phyloP scores from a whole-genome alignment of 768 basidiomycete genomes.

The Lentinula boryana region DNA sequence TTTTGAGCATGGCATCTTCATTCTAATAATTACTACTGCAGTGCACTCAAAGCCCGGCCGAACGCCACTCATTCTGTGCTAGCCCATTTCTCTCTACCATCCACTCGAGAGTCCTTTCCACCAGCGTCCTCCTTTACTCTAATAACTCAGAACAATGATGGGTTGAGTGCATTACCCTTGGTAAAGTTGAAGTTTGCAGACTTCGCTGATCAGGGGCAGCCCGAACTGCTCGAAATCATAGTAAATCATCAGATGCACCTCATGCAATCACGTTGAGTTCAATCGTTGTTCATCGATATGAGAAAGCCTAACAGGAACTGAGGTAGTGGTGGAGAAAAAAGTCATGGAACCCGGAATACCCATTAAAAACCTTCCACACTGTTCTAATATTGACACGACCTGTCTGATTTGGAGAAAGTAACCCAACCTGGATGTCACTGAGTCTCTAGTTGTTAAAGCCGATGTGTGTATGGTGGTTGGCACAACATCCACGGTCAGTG shows the following conservation, averaged over 20 bases:
- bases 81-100: too few species aligned
- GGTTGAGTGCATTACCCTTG: slow-evolving; percentile 25
- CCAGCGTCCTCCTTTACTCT: slow-evolving; percentile 35
- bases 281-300: slow-evolving; percentile 40
- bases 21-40: too few species aligned
- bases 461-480: slow-evolving; percentile 52
- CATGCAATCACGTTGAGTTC: slow-evolving; percentile 34
- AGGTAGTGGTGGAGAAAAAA: slow-evolving; percentile 21
- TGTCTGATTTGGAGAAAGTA: background rate
- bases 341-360: slow-evolving; percentile 33
- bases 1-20: too few species aligned
- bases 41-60: too few species aligned
- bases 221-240: slow-evolving; percentile 53
- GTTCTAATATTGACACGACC: slow-evolving; percentile 38
- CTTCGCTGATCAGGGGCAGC: background rate
- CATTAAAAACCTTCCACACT: slow-evolving; percentile 33
- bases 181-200: slow-evolving; percentile 15
- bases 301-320: slow-evolving; percentile 33
- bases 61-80: too few species aligned
- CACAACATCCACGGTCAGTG: slow-evolving; percentile 41
- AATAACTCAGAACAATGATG: slow-evolving; percentile 62
- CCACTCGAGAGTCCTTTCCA: too few species aligned
- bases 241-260: slow-evolving; percentile 41
- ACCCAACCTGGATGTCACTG: slow-evolving; percentile 30
- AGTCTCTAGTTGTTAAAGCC: slow-evolving; percentile 21